Evolutionary conservation across 768 basidiomycete species (phyloP), one percentile per base, ranked within the genome.

Genomic region (Boletus barrowsii): DNA sequence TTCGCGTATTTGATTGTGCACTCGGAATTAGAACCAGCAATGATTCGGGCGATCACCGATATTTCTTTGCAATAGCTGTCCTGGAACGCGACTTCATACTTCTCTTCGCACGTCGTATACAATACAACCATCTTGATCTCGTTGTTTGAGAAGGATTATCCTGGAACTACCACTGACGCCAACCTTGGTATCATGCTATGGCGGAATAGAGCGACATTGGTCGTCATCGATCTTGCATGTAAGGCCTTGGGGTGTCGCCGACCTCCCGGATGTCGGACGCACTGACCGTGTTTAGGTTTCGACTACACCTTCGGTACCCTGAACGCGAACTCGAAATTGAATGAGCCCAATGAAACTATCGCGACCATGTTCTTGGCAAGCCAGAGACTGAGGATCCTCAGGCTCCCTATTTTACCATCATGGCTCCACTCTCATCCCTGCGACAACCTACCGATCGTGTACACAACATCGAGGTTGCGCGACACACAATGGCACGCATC

Each of bases 11-110:
- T 47, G 29, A 42, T 20, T 9, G 7, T 10, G 8, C 37, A 15
- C 40, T 24, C 18, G 75, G 84, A 86, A 85, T 87, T 88, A 62
- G 83, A 83, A 2, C 73, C 75, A 5, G 68, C 79, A 5, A 83
- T 84, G 59, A 76, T 86, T 39, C 73, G 83, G 4, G 79, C 79
- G 45, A 62, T 86, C 15, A 82, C 81, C 0, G 74, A 75, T 15
- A 79, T 83, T 86, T 86, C 53, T 54, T 81, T 3, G 76, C 78
- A 10, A 86, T 85, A 63, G 71, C 84, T 0, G 58, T 77, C 0
- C 68, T 79, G 65, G 84, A 82, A 61, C 30, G 57, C 17, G 3
- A 39, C 18, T 10, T 22, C 42, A 3, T 18, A 13, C 11, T 11
- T 20, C 22, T 3, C 9, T 11, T 42, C 6, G 24, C 40, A 20